A percentile compares a stretch with the other conserved stretches of the same genome.
Conservation (phyloP, 805 yeast species). For the Starmerella stigmatis region DNA sequence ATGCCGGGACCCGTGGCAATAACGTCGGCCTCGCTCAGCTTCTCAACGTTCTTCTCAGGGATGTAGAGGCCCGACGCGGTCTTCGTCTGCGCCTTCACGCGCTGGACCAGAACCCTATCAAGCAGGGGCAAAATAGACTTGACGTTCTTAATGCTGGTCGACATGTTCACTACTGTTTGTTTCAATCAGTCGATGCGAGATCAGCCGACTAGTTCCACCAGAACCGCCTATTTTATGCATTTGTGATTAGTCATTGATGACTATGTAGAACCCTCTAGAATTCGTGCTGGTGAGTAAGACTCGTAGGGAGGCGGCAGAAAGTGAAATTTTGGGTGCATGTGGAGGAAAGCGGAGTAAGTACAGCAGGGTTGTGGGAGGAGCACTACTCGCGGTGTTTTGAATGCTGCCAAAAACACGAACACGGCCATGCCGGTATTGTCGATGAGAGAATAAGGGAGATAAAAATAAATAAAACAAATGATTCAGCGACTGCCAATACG, state of each 20-base stretch:
- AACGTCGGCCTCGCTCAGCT: constrained; percentile 84
- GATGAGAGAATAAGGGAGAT: background rate
- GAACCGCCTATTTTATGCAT: background rate
- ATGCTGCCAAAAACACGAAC: too few relatives aligned
- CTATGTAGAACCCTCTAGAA: constrained; percentile 15
- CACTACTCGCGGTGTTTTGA: too few relatives aligned
- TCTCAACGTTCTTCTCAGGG: constrained; percentile 93
- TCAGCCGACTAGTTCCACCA: too few relatives aligned
- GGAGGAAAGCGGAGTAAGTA: too few relatives aligned
- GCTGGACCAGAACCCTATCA: constrained; percentile 93
- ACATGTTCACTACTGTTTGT: too few relatives aligned
- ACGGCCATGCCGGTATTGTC: background rate
- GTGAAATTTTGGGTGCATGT: too few relatives aligned
- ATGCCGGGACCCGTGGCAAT: constrained; percentile 93
- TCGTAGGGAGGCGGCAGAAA: too few relatives aligned
- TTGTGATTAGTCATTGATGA: constrained; percentile 2
- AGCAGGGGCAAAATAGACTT: constrained; percentile 83
- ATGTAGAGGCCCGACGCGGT: constrained; percentile 88
- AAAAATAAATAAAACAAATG: background rate
- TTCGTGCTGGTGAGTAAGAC: background rate
- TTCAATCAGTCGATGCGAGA: background rate
- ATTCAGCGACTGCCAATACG: background rate
- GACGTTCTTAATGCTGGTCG: constrained; percentile 55
- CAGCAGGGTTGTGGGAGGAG: too few relatives aligned
- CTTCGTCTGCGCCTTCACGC: constrained; percentile 80